Conservation (phyloP, 2,329 filamentous ascomycete genomes). For the Chaetomium strumarium region DNA sequence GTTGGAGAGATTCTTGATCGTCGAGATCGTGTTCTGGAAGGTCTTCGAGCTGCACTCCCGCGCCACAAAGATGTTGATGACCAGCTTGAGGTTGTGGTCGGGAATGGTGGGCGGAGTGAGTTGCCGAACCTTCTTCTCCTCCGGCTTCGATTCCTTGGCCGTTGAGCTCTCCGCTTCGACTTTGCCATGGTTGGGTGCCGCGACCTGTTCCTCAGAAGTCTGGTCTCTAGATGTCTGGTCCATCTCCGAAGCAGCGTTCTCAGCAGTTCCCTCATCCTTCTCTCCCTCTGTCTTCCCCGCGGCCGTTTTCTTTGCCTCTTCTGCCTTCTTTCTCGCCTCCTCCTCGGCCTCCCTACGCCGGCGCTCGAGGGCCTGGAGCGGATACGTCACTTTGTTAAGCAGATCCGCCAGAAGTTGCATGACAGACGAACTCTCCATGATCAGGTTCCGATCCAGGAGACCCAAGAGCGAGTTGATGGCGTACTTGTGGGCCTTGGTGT, state of each 20-base stretch:
- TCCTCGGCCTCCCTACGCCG: slow-evolving; percentile 71
- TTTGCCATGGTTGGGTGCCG: slow-evolving; percentile 25
- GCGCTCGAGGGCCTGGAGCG: slow-evolving; percentile 73
- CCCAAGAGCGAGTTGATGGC: slow-evolving; percentile 86
- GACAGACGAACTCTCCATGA: slow-evolving; percentile 93
- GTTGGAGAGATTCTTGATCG: slow-evolving; percentile 95
- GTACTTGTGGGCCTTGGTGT: slow-evolving; percentile 76
- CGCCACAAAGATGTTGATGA: slow-evolving; percentile 95
- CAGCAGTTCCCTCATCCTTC: slow-evolving; percentile 37
- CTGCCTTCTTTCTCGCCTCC: slow-evolving; percentile 39
- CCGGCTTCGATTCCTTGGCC: slow-evolving; percentile 35
- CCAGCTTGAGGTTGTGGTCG: slow-evolving; percentile 79
- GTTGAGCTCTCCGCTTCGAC: slow-evolving; percentile 32
- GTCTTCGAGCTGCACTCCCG: slow-evolving; percentile 96
- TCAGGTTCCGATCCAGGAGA: slow-evolving; percentile 84
- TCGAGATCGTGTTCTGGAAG: slow-evolving; percentile 93
- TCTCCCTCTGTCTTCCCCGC: slow-evolving; percentile 30
- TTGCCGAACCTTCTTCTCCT: slow-evolving; percentile 49
- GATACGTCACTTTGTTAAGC: slow-evolving; percentile 81
- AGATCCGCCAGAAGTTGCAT: slow-evolving; percentile 91
- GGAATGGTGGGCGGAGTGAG: slow-evolving; percentile 80
- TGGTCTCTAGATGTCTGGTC: slow-evolving; percentile 10
- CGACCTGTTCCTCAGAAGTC: slow-evolving; percentile 23
- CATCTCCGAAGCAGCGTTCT: slow-evolving; percentile 8
- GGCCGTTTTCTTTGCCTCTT: slow-evolving; percentile 32